Base-by-base conservation (phyloP, 2,329 filamentous ascomycete genomes). In the Ascochyta lentis region DNA sequence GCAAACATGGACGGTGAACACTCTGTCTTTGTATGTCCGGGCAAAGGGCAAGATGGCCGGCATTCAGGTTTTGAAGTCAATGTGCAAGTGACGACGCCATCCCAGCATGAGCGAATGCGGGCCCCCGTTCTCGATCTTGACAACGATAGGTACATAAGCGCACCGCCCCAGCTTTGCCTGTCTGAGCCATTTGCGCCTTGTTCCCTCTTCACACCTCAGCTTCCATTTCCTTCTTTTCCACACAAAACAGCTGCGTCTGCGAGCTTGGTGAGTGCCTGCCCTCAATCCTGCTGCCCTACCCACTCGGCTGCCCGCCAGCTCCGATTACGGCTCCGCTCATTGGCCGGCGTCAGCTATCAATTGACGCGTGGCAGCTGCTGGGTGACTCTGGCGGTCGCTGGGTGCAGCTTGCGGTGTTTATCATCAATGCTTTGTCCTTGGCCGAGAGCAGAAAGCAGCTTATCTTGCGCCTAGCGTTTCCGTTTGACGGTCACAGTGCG, bases 21-120 rank as follows among this genome's bases (percentile, higher is more conserved):
- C 6, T 39, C 31, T 31, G 22, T 41, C n/a, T 38, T n/a, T 41
- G 9, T 22, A 45, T 27, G 29, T 38, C 42, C 39, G 53, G 60
- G 41, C 51, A 53, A 46, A 55, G 42, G 27, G 40, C 38, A 44
- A 29, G 22, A 38, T 13, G 47, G 24, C 47, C 31, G 23, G 38
- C 42, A 43, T 59, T 51, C 60, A 63, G 47, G 58, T 62, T 63
- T 62, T 51, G 49, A 38, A 53, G 58, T 45, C 60, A 53, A 56
- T 65, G 63, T 62, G 64, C 64, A 59, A 63, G 61, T 51, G 54
- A 61, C 58, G 64, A 61, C 58, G 59, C 62, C 61, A 58, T 56
- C 33, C 40, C 40, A 59, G 51, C 58, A 65, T 66, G 66, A 66
- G 66, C 67, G 67, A 66, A 61, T 67, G 68, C 68, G 67, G 67